Evolutionary conservation across 495 filamentous ascomycete species (phyloP).

Genomic region (Oleoguttula mirabilis): DNA sequence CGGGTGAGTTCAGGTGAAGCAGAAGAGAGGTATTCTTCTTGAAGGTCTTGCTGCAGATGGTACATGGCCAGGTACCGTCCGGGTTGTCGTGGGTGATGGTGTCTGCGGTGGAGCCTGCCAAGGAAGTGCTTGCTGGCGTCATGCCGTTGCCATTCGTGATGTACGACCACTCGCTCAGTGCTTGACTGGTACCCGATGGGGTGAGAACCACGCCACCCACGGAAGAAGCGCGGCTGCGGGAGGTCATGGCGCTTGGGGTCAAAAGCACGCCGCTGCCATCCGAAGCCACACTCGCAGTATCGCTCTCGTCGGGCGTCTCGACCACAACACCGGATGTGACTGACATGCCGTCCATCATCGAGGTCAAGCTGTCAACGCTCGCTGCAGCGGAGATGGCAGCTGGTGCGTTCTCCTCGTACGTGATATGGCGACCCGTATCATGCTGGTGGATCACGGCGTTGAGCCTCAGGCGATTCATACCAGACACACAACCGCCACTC

Average conservation of each 20-base stretch:
- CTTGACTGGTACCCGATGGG: too few relatives aligned
- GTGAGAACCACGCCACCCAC: neutral
- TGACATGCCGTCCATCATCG: too few relatives aligned
- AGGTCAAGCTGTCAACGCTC: neutral
- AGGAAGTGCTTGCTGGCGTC: neutral
- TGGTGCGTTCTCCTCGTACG: neutral
- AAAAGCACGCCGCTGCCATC: too few relatives aligned
- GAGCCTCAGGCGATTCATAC: neutral
- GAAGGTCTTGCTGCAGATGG: neutral
- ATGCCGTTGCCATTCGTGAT: neutral
- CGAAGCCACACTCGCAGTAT: too few relatives aligned
- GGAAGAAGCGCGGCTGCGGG: neutral
- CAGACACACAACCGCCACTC: neutral
- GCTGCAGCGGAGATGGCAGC: neutral
- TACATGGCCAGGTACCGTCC: neutral
- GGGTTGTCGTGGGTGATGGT: neutral
- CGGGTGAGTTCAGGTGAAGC: neutral
- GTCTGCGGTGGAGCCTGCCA: neutral
- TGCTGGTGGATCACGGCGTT: neutral
- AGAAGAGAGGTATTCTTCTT: neutral
- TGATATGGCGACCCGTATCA: neutral
- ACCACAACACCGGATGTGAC: too few relatives aligned
- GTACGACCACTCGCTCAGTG: neutral
- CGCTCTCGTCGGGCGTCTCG: too few relatives aligned
- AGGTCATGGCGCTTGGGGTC: neutral